These are phyloP conservation scores for Pyricularia sp. DNA, from an alignment of 2,329 filamentous ascomycete genomes.

Conservation along the genomic window DNA sequence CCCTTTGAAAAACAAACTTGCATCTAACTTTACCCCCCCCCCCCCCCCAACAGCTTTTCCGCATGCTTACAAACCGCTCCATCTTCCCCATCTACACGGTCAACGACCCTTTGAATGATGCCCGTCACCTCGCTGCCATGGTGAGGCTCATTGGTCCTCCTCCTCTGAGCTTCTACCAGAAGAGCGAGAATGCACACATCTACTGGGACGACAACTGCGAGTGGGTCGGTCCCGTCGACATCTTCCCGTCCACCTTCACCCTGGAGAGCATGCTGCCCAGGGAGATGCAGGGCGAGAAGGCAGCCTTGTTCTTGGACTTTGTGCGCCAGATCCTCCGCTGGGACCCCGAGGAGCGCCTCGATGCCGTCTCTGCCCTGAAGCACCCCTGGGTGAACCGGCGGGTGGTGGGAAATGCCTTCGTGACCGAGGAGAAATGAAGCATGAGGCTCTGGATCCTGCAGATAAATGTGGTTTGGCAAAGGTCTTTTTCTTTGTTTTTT, in stretches of 20 bases:
- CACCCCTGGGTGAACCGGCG: not conserved
- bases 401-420: not conserved
- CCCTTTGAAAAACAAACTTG: no score
- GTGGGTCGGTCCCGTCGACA: not conserved
- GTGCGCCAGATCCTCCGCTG: not conserved
- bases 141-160: not conserved
- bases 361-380: not conserved
- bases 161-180: not conserved
- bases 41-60: no score
- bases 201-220: not conserved
- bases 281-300: not conserved
- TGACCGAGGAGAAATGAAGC: not conserved
- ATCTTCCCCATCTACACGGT: not conserved
- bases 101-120: not conserved
- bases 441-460: no score
- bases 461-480: no score
- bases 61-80: no score
- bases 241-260: not conserved
- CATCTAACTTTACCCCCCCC: no score
- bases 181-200: not conserved
- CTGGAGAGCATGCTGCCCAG: not conserved
- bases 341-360: not conserved
- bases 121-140: not conserved
- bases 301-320: not conserved
- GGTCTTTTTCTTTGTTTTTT: no score